Conservation (phyloP, 805 yeast genomes). For the Lachancea thermotolerans region DNA sequence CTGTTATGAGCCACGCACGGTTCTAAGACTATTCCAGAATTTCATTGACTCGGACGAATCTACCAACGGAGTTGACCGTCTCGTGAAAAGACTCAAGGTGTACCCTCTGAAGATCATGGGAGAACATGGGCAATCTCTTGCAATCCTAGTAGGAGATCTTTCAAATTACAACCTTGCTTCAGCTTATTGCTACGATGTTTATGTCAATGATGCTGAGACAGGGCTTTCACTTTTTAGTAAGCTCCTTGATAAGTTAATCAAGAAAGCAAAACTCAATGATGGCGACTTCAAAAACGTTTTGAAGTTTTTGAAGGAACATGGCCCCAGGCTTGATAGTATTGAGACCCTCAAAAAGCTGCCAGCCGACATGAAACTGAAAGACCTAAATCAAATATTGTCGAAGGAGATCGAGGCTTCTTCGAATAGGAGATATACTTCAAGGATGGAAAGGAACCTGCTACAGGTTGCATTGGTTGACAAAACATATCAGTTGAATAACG, state of each 20-base stretch:
- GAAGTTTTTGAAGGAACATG: conserved; percentile 23
- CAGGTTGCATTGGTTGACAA: conserved; percentile 48
- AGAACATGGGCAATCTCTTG: conserved; percentile 56
- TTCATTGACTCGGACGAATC: conserved; percentile 9
- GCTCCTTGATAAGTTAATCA: conserved; percentile 35
- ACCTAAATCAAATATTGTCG: conserved; percentile 40
- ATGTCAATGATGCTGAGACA: conserved; percentile 28
- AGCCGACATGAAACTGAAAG: conserved; percentile 37
- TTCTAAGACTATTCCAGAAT: conserved; percentile 21
- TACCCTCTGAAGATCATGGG: conserved; percentile 52
- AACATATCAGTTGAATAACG: conserved; percentile 37
- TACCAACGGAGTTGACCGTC: conserved; percentile 7
- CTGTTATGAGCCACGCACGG: conserved; percentile 35
- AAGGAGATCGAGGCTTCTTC: conserved; percentile 39
- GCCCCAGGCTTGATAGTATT: conserved; percentile 16
- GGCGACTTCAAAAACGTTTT: conserved; percentile 6
- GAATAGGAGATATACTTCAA: conserved; percentile 34
- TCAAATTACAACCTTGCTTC: conserved; percentile 54
- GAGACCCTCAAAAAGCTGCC: conserved; percentile 47
- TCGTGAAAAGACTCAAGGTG: conserved; percentile 34
- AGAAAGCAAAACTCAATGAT: conserved; percentile 24
- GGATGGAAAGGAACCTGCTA: conserved; percentile 42
- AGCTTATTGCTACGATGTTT: conserved; percentile 49
- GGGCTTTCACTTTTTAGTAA: conserved; percentile 40
- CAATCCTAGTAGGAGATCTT: conserved; percentile 51